Evolutionary conservation across 352 stramenopile species (phyloP).

Genomic region (Phytophthora pseudosyringae): DNA sequence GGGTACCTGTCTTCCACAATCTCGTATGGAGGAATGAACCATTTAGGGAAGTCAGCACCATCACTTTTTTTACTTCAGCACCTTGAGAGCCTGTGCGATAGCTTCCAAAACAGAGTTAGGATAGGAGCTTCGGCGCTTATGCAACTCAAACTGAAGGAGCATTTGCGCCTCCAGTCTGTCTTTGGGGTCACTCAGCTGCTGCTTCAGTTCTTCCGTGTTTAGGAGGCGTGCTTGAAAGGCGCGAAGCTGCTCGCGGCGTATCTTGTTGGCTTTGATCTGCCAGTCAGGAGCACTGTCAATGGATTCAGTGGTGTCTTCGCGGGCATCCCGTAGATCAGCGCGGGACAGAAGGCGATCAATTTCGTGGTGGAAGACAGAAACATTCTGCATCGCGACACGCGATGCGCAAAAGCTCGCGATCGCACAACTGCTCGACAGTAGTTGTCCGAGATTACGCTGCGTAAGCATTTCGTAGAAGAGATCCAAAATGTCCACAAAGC

Average conservation of each 20-base stretch:
- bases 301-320: conserved; percentile 15
- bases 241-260: conserved; percentile 27
- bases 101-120: conserved; percentile 26
- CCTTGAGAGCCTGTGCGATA: conserved; percentile 18
- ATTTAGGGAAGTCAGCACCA: conserved; percentile 21
- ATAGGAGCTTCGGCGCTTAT: conserved; percentile 33
- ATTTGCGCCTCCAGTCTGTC: conserved; percentile 29
- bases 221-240: conserved; percentile 28
- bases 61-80: conserved; percentile 14
- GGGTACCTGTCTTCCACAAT: conserved; percentile 21
- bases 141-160: conserved; percentile 35
- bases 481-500: conserved; percentile 25
- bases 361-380: conserved; percentile 32
- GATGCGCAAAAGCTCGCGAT: conserved; percentile 30
- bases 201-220: conserved; percentile 8
- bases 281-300: conserved; percentile 19
- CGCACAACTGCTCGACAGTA: conserved; percentile 17
- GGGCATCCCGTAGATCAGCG: conserved; percentile 20
- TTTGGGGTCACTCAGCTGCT: conserved; percentile 19
- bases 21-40: conserved; percentile 42
- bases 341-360: conserved; percentile 32
- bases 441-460: conserved; percentile 20
- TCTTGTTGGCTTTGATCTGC: conserved; percentile 24
- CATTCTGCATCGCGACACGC: conserved; percentile 22
- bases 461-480: conserved; percentile 29